Conservation (phyloP, 768 basidiomycete genomes). For the Cubamyces lactineus region DNA sequence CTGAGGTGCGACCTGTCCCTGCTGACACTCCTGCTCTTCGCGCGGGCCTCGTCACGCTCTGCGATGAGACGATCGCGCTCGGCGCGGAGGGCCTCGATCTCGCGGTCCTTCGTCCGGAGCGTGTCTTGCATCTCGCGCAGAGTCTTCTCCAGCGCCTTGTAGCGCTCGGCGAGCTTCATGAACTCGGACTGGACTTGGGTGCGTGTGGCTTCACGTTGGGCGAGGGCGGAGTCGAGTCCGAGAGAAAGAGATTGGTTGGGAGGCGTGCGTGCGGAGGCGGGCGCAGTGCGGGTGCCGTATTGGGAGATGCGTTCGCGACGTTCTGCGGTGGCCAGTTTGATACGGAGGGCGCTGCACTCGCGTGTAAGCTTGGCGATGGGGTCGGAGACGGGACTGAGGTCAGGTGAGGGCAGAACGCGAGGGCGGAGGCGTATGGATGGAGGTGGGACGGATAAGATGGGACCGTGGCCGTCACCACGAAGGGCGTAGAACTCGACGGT, state of each 20-base stretch:
- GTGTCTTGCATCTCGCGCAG: slow-evolving; percentile 67
- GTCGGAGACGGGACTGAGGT: slow-evolving; percentile 41
- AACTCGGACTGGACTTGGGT: slow-evolving; percentile 33
- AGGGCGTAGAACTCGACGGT: slow-evolving; percentile 64
- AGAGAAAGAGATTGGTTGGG: slow-evolving; percentile 15
- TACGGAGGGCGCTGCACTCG: slow-evolving; percentile 49
- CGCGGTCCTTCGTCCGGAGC: slow-evolving; percentile 58
- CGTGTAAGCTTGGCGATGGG: slow-evolving; percentile 44
- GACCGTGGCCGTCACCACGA: slow-evolving; percentile 33
- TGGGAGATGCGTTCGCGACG: slow-evolving; percentile 35
- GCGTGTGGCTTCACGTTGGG: slow-evolving; percentile 20
- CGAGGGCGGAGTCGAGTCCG: slow-evolving; percentile 6
- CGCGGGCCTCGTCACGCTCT: slow-evolving; percentile 32
- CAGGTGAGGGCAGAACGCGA: slow-evolving; percentile 32
- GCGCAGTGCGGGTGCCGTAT: slow-evolving; percentile 23
- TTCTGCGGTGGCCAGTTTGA: slow-evolving; percentile 44
- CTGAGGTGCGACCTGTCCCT: slow-evolving; percentile 15
- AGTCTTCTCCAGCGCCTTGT: slow-evolving; percentile 61
- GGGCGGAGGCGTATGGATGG: slow-evolving; percentile 33
- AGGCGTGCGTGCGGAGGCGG: slow-evolving; percentile 26
- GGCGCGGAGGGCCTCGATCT: slow-evolving; percentile 57
- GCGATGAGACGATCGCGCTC: slow-evolving; percentile 39
- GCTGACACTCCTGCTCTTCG: slow-evolving; percentile 27
- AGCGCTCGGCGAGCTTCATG: slow-evolving; percentile 61
- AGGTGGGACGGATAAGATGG: slow-evolving; percentile 30